Conservation (phyloP, 768 basidiomycete species). For the Mycena filopes region DNA sequence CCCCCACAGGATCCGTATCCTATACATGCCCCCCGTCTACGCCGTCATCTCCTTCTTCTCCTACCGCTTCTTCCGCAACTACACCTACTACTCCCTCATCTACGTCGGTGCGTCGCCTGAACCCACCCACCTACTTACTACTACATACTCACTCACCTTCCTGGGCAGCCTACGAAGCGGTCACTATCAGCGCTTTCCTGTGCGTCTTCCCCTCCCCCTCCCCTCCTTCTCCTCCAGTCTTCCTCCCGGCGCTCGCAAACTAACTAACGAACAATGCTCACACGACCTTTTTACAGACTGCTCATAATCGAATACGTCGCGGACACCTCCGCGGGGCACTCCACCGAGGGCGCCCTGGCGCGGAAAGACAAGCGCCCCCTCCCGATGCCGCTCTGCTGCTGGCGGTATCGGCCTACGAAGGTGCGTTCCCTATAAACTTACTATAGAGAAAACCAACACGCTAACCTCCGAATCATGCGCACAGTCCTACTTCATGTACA, state of each 20-base stretch:
- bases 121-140: background rate
- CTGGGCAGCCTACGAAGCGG: slow-evolving; percentile 74
- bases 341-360: slow-evolving; percentile 71
- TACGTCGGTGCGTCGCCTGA: slow-evolving; percentile 48
- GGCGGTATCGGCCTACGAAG: slow-evolving; percentile 86
- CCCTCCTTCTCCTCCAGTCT: too few relatives aligned
- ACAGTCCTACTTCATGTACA: slow-evolving; percentile 90
- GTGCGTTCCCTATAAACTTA: slow-evolving; percentile 43
- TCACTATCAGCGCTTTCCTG: slow-evolving; percentile 91
- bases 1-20: slow-evolving; percentile 68
- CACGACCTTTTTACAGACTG: slow-evolving; percentile 63
- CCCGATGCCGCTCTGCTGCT: slow-evolving; percentile 86
- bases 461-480: slow-evolving; percentile 9
- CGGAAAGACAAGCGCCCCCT: slow-evolving; percentile 83
- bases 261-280: too few relatives aligned
- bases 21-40: slow-evolving; percentile 88
- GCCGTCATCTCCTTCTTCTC: slow-evolving; percentile 88
- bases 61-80: slow-evolving; percentile 84
- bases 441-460: too few relatives aligned
- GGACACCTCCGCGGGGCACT: slow-evolving; percentile 67
- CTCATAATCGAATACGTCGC: slow-evolving; percentile 90
- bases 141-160: too few relatives aligned
- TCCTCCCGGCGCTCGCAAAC: too few relatives aligned
- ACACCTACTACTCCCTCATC: slow-evolving; percentile 64
- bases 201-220: too few relatives aligned